Base-by-base conservation (phyloP, 2,329 filamentous ascomycete genomes). In the Diaporthe longicolla region DNA sequence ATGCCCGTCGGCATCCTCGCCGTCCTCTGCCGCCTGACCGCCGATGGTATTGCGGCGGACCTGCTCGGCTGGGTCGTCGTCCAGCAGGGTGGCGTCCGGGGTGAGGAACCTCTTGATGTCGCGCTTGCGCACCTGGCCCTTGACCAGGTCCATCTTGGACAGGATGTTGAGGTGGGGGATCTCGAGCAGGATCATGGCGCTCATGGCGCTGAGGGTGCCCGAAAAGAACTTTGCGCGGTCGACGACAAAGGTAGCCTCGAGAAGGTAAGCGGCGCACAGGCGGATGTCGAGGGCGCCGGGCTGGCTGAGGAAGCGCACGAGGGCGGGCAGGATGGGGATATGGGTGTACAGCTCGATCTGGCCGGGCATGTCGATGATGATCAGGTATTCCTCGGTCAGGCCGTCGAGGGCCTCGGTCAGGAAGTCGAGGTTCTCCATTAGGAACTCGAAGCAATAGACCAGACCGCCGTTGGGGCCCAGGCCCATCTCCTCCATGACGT, bases 291-390 rank as follows among this genome's bases (percentile, higher is more conserved):
- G 88, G 26, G 92, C 90, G 11, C 95, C 95, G 15, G 91, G 87
- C 76, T 93, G 91, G 55, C 93, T 95, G 69, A 98, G 89, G 81
- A 94, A 94, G 80, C 92, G 93, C 77, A 96, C 92, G 63, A 99
- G 90, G 26, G 92, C 90, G 1, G 97, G 97, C 43, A 99, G 87
- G 77, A 99, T 93, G 52, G 97, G 97, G 45, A 98, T 94, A 82
- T 99, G 97, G 3, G 96, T 98, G 85, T 98, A 99, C 19, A 99
- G 91, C 85, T 99, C 97, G 83, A 99, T 98, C 86, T 99, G 97
- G 73, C 97, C 97, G 0, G 97, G 97, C 94, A 98, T 98, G 85
- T 99, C 97, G 85, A 99, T 95, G 76, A 99, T 94, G 83, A 98
- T 97, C 76, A 99, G 90, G 83, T 98, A 98, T 80, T 98, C 97